A percentile compares a stretch with the other conserved stretches of the same genome.
These are phyloP conservation scores for Harringtonia aguacate DNA, from an alignment of 2,329 filamentous ascomycete genomes.

Conservation along the genomic window DNA sequence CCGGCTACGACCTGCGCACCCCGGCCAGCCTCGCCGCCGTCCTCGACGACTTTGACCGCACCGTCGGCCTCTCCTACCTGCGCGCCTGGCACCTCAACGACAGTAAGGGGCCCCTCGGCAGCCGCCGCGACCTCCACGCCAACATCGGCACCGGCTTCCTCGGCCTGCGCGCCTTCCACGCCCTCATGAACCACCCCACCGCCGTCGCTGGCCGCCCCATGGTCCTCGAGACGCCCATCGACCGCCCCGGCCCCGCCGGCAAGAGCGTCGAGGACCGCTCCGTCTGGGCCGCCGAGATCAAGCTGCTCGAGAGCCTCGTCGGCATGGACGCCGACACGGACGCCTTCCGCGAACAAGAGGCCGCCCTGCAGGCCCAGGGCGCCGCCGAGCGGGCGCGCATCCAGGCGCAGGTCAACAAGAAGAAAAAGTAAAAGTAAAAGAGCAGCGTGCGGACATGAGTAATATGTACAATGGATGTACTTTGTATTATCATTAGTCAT, in stretches of 20 bases:
- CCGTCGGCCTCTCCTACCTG: constrained; percentile 71
- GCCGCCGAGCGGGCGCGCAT: constrained; percentile 61
- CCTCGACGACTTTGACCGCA: constrained; percentile 62
- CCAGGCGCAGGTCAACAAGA: constrained; percentile 69
- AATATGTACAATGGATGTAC: too few relatives aligned
- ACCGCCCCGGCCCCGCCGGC: constrained; percentile 53
- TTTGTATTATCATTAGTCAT: too few relatives aligned
- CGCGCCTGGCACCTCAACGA: constrained; percentile 89
- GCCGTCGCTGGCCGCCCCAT: constrained; percentile 72
- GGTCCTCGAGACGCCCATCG: constrained; percentile 93
- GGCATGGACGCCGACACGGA: constrained; percentile 69
- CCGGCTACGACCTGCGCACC: constrained; percentile 78
- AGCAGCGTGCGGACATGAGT: too few relatives aligned
- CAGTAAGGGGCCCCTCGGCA: constrained; percentile 78
- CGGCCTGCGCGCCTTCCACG: constrained; percentile 82
- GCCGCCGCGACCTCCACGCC: constrained; percentile 80
- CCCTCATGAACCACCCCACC: constrained; percentile 66
- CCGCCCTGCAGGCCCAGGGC: constrained; percentile 56
- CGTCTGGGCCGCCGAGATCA: constrained; percentile 91
- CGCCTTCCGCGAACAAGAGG: constrained; percentile 58
- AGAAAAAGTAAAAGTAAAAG: constrained; percentile 26
- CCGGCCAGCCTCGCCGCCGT: constrained; percentile 63
- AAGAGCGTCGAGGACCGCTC: constrained; percentile 65
- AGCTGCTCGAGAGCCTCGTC: constrained; percentile 79
- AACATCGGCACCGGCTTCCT: constrained; percentile 96